Conservation (phyloP, 441 rosid species). For the Bruguiera hainesii region DNA sequence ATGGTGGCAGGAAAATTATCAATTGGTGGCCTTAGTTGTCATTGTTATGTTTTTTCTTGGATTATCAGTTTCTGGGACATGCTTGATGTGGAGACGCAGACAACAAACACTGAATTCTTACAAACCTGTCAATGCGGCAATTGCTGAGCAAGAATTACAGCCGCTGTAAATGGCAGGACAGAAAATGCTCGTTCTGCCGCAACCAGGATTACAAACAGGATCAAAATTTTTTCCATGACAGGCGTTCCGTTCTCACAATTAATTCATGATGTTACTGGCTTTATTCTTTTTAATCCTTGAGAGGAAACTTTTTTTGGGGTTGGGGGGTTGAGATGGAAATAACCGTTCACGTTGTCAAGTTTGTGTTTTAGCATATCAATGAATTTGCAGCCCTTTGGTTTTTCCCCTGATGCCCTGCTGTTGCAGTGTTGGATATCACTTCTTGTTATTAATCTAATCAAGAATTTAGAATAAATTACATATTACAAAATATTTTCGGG, state of each 20-base stretch:
- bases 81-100: not conserved
- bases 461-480: too few species aligned
- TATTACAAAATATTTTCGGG: too few species aligned
- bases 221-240: not conserved
- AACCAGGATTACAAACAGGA: not conserved
- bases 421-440: too few species aligned
- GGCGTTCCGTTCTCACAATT: not conserved
- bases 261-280: too few species aligned
- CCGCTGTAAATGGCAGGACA: not conserved
- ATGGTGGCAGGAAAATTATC: conserved; percentile 50
- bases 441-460: too few species aligned
- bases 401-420: too few species aligned
- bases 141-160: conserved; percentile 3
- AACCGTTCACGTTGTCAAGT: too few species aligned
- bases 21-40: conserved; percentile 25
- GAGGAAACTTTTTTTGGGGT: too few species aligned
- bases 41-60: conserved; percentile 25
- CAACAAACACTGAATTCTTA: conserved; percentile 1
- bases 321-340: too few species aligned
- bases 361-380: too few species aligned
- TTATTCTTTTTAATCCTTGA: too few species aligned
- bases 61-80: not conserved
- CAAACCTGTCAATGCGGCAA: not conserved
- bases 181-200: not conserved
- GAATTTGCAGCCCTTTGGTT: too few species aligned